phyloP scores from a whole-genome alignment of 345 rosid genomes.

The Abelmoschus esculentus region DNA sequence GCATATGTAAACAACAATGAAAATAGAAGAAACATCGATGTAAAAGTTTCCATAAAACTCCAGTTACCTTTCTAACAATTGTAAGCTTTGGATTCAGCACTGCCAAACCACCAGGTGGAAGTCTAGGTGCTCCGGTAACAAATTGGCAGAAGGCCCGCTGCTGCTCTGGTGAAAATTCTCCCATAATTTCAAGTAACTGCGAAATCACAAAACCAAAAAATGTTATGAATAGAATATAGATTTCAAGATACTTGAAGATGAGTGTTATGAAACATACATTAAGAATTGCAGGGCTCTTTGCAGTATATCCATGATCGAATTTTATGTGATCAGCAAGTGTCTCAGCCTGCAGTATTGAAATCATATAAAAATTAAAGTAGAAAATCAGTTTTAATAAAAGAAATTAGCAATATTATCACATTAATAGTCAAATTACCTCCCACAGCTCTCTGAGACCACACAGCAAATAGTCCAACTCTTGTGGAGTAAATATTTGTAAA shows the following conservation, averaged over 20 bases:
- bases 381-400: neutral
- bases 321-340: constrained; percentile 88
- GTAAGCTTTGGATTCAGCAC: constrained; percentile 93
- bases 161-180: constrained; percentile 89
- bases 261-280: constrained; percentile 37
- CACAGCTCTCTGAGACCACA: constrained; percentile 98
- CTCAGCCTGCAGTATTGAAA: constrained; percentile 51
- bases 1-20: neutral
- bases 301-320: constrained; percentile 96
- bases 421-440: constrained; percentile 48
- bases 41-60: neutral
- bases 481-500: constrained; percentile 84
- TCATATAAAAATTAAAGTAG: neutral
- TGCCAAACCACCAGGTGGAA: constrained; percentile 97
- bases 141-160: constrained; percentile 97
- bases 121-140: constrained; percentile 99
- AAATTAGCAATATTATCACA: neutral
- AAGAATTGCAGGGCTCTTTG: constrained; percentile 86
- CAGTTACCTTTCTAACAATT: constrained; percentile 87
- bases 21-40: neutral
- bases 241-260: neutral
- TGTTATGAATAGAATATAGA: neutral
- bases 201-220: constrained; percentile 9
- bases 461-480: constrained; percentile 82
- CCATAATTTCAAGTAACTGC: constrained; percentile 96